Base-by-base conservation (phyloP, 495 filamentous ascomycete species). In the Delitschia confertaspora region DNA sequence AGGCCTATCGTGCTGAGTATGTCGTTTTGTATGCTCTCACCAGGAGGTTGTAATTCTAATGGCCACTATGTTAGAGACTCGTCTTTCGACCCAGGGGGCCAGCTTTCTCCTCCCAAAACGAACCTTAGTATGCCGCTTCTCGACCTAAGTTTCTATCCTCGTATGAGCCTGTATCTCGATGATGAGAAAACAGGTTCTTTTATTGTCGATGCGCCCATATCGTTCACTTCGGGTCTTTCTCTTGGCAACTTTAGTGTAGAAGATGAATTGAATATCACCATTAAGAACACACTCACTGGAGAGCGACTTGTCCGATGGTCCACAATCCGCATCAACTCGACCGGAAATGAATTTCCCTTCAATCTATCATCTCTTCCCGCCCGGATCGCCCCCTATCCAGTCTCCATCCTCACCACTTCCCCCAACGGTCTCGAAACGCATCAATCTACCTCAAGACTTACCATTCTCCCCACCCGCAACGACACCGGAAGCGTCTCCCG, bases 21-120 rank as follows among this genome's bases (percentile, higher is more conserved):
- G 44, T 18, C 18, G 39, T 18, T 27, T 9, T n/a, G 41, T 48
- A 44, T 11, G 17, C 23, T 26, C 32, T 33, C 24, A 29, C 19
- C 11, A 25, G 9, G 14, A 16, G 2, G 21, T 11, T 18, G 10
- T 26, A n/a, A n/a, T n/a, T n/a, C n/a, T n/a, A n/a, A n/a, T 31
- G 11, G 6, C 1, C 33, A 20, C 30, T 34, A 2, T 18, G 16
- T 3, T 3, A 20, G 16, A 23, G 20, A 51, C 27, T 23, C 41
- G 3, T 55, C 55, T 7, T 78, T 78, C 50, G 65, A 80, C 29
- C 80, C 79, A 0, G 78, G 76, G 38, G 80, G 80, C 10, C 69
- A 69, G 55, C 65, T 77, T 0, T 43, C 63, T 2, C 51, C 63
- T 20, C 79, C 80, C 2, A 25, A 57, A 26, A 18, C 24, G 0